Conservation (phyloP, 1,284 basidiomycete genomes). For the Tranzscheliella williamsii region DNA sequence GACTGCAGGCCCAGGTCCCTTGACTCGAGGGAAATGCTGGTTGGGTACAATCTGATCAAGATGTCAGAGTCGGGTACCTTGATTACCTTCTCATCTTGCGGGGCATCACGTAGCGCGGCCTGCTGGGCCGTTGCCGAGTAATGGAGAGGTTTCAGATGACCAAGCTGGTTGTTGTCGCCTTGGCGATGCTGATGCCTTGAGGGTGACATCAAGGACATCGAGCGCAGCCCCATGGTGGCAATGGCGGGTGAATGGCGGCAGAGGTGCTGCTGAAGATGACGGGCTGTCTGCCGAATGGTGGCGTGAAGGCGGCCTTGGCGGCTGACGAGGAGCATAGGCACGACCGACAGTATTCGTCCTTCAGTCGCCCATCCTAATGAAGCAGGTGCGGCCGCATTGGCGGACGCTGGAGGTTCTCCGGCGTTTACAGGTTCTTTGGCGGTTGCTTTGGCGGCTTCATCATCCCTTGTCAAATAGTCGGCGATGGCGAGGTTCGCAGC, state of each 20-base stretch:
- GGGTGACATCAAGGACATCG: neutral
- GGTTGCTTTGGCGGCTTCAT: constrained; percentile 37
- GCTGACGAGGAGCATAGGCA: constrained; percentile 14
- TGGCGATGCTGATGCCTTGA: too few relatives aligned
- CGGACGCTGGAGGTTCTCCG: constrained; percentile 27
- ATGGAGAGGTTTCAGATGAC: too few relatives aligned
- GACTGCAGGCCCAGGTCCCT: constrained; percentile 36
- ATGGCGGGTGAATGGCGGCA: neutral
- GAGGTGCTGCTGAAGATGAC: neutral
- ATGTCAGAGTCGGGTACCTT: constrained; percentile 22
- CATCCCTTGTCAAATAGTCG: constrained; percentile 51
- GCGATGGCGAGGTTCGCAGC: constrained; percentile 56
- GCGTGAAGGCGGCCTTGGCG: neutral
- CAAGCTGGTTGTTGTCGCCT: too few relatives aligned
- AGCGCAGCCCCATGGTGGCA: neutral
- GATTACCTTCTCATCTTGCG: neutral
- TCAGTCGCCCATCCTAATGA: constrained; percentile 39
- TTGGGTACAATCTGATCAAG: constrained; percentile 12
- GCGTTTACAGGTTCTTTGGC: constrained; percentile 23
- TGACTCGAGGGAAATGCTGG: constrained; percentile 56
- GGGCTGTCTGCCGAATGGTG: neutral
- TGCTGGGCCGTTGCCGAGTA: neutral
- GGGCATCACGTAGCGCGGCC: neutral
- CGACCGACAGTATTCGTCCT: constrained; percentile 25
- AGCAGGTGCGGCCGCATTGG: constrained; percentile 16